A percentile compares a stretch with the other conserved stretches of the same genome.
Evolutionary conservation across 176 grass and related monocot species (phyloP).

Genomic region (Triticum timopheevii): DNA sequence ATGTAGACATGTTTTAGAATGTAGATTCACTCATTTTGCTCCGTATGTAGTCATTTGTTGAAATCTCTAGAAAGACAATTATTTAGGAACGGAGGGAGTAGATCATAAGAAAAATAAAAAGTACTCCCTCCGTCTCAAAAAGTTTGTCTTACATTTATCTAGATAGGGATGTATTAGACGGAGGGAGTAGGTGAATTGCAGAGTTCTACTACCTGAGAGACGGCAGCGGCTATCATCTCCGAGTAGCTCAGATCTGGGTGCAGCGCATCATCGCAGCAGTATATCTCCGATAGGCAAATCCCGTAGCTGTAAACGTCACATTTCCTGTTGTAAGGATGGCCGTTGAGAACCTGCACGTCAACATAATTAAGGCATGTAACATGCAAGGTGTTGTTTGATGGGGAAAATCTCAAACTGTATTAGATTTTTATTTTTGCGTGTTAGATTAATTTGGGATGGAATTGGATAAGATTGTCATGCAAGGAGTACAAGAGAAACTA

Average conservation of each 20-base stretch:
- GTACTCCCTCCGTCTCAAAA: no score
- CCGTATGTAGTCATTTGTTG: no score
- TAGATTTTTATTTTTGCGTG: background rate
- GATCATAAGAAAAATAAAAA: no score
- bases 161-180: no score
- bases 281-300: slow-evolving; percentile 90
- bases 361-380: background rate
- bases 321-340: slow-evolving; percentile 93
- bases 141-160: no score
- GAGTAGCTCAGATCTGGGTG: slow-evolving; percentile 89
- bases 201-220: no score
- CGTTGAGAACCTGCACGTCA: slow-evolving; percentile 88
- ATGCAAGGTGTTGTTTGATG: background rate
- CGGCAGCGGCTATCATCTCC: slow-evolving; percentile 68
- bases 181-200: no score
- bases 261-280: slow-evolving; percentile 98
- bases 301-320: slow-evolving; percentile 98
- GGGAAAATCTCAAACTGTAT: background rate
- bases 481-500: background rate
- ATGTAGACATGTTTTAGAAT: no score
- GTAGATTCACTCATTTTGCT: no score
- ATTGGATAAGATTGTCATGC: background rate
- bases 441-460: background rate
- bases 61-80: no score
- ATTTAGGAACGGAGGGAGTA: no score